A percentile compares a stretch with the other conserved stretches of the same genome.
These are phyloP conservation scores for carrot (Daucus carota) DNA, from an alignment of 129 eudicot species.

Conservation along the genomic window DNA sequence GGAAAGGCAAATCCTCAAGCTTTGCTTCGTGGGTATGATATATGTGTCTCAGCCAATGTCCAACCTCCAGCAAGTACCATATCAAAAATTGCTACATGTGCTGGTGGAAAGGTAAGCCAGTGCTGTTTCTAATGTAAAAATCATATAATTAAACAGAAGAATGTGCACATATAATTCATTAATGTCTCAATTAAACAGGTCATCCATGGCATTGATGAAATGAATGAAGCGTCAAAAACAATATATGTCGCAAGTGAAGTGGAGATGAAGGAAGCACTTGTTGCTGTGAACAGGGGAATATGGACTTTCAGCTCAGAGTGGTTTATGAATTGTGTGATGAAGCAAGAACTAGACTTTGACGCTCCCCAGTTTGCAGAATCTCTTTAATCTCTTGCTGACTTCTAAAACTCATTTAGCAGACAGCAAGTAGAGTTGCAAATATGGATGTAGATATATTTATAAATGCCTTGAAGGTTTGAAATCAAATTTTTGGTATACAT, in stretches of 20 bases:
- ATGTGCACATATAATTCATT: too few relatives aligned
- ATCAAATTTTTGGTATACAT: neutral
- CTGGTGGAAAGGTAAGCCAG: constrained; percentile 83
- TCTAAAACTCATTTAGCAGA: neutral
- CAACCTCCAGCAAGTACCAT: constrained; percentile 61
- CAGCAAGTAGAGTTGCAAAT: neutral
- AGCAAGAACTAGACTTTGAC: constrained; percentile 70
- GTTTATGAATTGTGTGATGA: constrained; percentile 92
- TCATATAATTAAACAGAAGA: too few relatives aligned
- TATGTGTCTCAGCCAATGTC: constrained; percentile 61
- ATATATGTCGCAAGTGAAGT: constrained; percentile 79
- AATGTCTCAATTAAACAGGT: constrained; percentile 35
- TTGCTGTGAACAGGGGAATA: constrained; percentile 62
- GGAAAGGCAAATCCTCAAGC: constrained; percentile 46
- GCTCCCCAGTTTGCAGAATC: constrained; percentile 88
- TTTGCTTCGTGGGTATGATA: constrained; percentile 59
- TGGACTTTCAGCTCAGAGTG: constrained; percentile 72
- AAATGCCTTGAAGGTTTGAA: neutral
- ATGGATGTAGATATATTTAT: neutral
- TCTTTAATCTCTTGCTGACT: constrained; percentile 20
- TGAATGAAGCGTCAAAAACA: constrained; percentile 35
- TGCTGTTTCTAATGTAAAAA: neutral
- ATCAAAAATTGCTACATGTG: constrained; percentile 63
- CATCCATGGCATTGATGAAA: constrained; percentile 30
- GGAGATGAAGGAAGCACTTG: constrained; percentile 69